Conservation (phyloP, 768 basidiomycete species). For the Kwoniella botswanensis region DNA sequence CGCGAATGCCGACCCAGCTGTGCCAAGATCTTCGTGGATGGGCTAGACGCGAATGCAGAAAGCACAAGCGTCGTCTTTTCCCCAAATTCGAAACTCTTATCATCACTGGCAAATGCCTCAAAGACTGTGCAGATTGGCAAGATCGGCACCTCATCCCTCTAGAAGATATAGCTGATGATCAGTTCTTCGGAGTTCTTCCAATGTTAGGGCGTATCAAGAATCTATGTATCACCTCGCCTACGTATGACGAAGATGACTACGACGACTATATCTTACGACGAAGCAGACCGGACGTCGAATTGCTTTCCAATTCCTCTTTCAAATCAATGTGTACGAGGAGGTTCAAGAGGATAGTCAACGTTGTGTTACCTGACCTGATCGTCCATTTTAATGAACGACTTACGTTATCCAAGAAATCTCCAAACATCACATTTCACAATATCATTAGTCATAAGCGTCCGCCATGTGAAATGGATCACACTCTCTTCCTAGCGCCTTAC, state of each 20-base stretch:
- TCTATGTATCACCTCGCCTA: not conserved
- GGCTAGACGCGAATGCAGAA: not conserved
- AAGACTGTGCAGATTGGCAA: slow-evolving; percentile 2
- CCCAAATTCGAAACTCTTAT: not conserved
- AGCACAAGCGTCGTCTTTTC: not conserved
- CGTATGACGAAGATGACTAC: not conserved
- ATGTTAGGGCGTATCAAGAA: not conserved
- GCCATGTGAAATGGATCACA: not conserved
- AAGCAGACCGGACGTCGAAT: not conserved
- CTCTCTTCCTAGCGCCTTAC: not conserved
- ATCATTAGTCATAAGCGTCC: not conserved
- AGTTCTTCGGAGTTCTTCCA: not conserved
- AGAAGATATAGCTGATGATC: not conserved
- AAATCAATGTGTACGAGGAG: not conserved
- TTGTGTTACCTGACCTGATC: not conserved
- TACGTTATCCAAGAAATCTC: not conserved
- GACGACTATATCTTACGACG: not conserved
- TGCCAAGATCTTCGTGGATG: not conserved
- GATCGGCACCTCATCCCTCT: not conserved
- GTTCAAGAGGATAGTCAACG: not conserved
- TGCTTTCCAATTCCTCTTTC: not conserved
- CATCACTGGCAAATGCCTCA: not conserved
- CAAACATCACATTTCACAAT: not conserved
- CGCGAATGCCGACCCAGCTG: not conserved
- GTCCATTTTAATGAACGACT: not conserved